Percentiles rank a stretch among this genome's conserved stretches.
Conservation (phyloP, 768 basidiomycete species). For the Sarcodon aspratus region DNA sequence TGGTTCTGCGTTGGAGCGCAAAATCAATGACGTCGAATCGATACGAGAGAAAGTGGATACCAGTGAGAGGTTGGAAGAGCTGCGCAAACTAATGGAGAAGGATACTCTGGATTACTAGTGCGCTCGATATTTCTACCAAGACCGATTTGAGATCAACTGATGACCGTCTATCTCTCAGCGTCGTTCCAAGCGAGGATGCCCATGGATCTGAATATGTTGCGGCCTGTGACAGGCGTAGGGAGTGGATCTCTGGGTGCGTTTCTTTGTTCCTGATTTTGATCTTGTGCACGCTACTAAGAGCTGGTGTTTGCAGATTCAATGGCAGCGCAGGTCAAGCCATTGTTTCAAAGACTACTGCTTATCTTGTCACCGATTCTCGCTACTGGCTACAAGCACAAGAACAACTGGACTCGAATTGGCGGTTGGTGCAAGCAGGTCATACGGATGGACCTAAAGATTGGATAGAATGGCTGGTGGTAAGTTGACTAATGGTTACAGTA, state of each 20-base stretch:
- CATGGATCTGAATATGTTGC: constrained; percentile 80
- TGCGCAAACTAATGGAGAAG: constrained; percentile 57
- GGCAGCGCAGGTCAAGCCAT: constrained; percentile 66
- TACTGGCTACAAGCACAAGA: constrained; percentile 74
- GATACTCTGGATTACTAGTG: constrained; percentile 70
- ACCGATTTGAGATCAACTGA: not conserved
- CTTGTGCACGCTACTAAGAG: not conserved
- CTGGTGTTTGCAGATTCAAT: constrained; percentile 23
- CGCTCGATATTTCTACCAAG: constrained; percentile 16
- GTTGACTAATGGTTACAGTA: not conserved
- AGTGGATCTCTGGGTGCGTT: constrained; percentile 70
- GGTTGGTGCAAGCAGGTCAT: constrained; percentile 44
- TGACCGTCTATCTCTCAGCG: constrained; percentile 25
- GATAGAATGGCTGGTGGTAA: constrained; percentile 54
- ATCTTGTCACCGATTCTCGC: constrained; percentile 69
- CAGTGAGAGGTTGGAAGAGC: constrained; percentile 40
- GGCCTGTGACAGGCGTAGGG: constrained; percentile 60
- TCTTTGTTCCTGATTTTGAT: not conserved
- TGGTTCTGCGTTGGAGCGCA: constrained; percentile 63
- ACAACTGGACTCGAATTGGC: constrained; percentile 69
- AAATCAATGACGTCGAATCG: constrained; percentile 51
- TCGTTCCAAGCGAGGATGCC: constrained; percentile 72
- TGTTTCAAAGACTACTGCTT: constrained; percentile 53
- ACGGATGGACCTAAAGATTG: constrained; percentile 52
- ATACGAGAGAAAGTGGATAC: constrained; percentile 47